Evolutionary conservation across 1,139 yeast species (phyloP).

Genomic region (Candida freyschussii): DNA sequence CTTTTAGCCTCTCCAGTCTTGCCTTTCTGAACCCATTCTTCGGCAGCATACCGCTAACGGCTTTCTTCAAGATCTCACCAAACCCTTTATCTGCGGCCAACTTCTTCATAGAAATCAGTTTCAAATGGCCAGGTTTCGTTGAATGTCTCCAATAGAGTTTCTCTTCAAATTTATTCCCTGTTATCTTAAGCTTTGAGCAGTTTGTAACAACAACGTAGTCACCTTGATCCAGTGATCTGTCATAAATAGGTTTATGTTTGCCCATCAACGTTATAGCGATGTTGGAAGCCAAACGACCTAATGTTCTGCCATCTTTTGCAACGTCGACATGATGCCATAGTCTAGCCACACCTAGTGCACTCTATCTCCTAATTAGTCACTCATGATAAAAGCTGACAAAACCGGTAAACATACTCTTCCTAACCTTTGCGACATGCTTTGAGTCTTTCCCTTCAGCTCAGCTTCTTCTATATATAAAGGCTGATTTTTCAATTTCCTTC

Average conservation of each 20-base stretch:
- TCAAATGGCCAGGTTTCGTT: slow-evolving; percentile 84
- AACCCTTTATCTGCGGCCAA: slow-evolving; percentile 77
- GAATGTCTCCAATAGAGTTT: slow-evolving; percentile 92
- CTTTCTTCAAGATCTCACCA: slow-evolving; percentile 74
- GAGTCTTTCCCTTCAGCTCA: not conserved
- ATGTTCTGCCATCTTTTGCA: slow-evolving; percentile 74
- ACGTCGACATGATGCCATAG: slow-evolving; percentile 96
- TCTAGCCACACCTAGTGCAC: slow-evolving; percentile 63
- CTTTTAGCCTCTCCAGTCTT: slow-evolving; percentile 78
- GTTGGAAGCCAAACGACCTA: slow-evolving; percentile 88
- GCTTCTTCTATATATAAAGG: slow-evolving; percentile 1
- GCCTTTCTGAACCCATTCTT: slow-evolving; percentile 77
- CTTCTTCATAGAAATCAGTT: slow-evolving; percentile 76
- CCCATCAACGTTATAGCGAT: slow-evolving; percentile 90
- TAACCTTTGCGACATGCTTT: slow-evolving; percentile 34
- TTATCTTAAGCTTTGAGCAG: slow-evolving; percentile 71
- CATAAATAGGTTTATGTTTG: slow-evolving; percentile 89
- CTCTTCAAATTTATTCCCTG: slow-evolving; percentile 80
- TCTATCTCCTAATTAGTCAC: slow-evolving; percentile 11
- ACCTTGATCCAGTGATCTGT: slow-evolving; percentile 77
- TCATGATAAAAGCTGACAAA: not conserved
- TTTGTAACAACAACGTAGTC: slow-evolving; percentile 97
- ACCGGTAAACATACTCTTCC: slow-evolving; percentile 30
- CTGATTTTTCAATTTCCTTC: slow-evolving; percentile 1
- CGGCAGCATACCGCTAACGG: slow-evolving; percentile 96